Percentiles rank a stretch among this genome's conserved stretches.
These are phyloP conservation scores for Wickerhamiella spandovensis DNA, from an alignment of 805 yeast species.

Conservation along the genomic window DNA sequence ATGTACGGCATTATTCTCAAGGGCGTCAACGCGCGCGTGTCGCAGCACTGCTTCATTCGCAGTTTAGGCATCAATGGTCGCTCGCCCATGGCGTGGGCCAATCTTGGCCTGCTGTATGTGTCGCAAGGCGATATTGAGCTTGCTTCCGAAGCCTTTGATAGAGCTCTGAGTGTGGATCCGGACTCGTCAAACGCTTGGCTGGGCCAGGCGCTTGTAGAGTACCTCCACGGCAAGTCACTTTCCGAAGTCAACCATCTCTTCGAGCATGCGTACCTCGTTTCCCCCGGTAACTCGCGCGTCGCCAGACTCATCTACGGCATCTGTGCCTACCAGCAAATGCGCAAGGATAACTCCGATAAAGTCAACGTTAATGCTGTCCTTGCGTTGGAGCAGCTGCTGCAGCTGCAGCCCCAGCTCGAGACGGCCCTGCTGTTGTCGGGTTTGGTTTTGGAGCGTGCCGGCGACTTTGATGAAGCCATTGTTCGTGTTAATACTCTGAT, in stretches of 20 bases:
- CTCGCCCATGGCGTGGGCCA: conserved; percentile 63
- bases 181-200: conserved; percentile 66
- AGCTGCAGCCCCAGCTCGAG: conserved; percentile 25
- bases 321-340: conserved; percentile 33
- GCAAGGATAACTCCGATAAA: neutral
- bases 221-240: conserved; percentile 19
- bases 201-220: conserved; percentile 57
- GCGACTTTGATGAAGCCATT: conserved; percentile 43
- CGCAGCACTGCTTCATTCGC: conserved; percentile 89
- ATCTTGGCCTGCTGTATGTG: conserved; percentile 66
- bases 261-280: conserved; percentile 65
- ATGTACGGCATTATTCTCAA: conserved; percentile 68
- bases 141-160: conserved; percentile 56
- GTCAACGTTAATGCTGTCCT: conserved; percentile 18
- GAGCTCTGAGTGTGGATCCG: conserved; percentile 76
- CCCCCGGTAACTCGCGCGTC: conserved; percentile 58
- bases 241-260: conserved; percentile 43
- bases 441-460: conserved; percentile 48
- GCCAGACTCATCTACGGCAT: conserved; percentile 63
- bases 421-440: conserved; percentile 21
- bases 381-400: conserved; percentile 42
- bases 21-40: conserved; percentile 47
- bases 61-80: conserved; percentile 58
- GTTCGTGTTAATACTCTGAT: conserved; percentile 8
- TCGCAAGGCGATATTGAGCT: conserved; percentile 53